Evolutionary conservation across 768 basidiomycete genomes (phyloP), one percentile per base, ranked within the genome.

Genomic region (Tylopilus subfusipes): DNA sequence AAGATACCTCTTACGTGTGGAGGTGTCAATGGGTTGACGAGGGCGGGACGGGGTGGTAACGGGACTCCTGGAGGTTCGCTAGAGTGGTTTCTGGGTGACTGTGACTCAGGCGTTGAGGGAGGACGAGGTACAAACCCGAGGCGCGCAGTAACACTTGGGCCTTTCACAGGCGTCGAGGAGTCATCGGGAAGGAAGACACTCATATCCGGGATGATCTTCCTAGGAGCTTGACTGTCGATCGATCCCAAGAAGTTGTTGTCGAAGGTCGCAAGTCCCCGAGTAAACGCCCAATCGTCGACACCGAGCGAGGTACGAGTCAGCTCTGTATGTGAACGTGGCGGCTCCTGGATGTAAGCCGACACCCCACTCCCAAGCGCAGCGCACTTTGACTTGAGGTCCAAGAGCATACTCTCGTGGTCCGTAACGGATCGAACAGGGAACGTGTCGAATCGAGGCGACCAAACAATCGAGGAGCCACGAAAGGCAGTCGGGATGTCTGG

Each of bases 401-500:
- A 57, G 16, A 76, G 67, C 75, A 78, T 78, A 24, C 64, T 69
- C 16, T 62, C 53, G 21, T 78, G 65, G 2, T 69, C 67, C 53
- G 71, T 68, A 48, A 65, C 61, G 21, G 53, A 52, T 13, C 59
- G 55, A 14, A n/a, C 29, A 29, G 44, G 36, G 10, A 51, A 40
- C 14, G 55, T 38, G 21, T 68, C 64, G 34, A 70, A 68, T 29
- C 54, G 56, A 2, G 75, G 73, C 6, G 66, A 68, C 57, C 69
- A 68, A 21, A 63, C 50, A 8, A 67, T 59, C 0, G 73, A 65
- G 4, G 75, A 73, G 14, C 75, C 73, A 14, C 70, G 66, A 63
- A 78, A 78, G 8, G 76, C 72, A 16, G 72, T 75, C 7, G 76
- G 77, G 14, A 78, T 73, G 48, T 71, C 71, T 21, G 77, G 76